Base-by-base conservation (phyloP, 352 stramenopile genomes). In the Phytophthora gonapodyides region DNA sequence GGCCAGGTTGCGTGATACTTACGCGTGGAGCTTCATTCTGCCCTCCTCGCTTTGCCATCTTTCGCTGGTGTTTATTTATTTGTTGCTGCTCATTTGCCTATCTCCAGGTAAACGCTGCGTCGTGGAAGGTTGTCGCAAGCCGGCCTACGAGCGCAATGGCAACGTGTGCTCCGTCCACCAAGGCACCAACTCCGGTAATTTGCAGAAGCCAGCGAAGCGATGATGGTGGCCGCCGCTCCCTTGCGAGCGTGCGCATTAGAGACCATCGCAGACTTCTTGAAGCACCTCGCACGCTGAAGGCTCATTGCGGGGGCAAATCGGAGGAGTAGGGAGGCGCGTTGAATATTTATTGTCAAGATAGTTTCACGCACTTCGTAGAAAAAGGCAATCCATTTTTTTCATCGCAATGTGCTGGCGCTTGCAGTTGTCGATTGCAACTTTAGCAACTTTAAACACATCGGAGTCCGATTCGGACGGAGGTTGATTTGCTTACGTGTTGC, bases 61-160 rank as follows among this genome's bases (percentile, higher is more conserved):
- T 67, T 66, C 35, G 31, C 31, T 57, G 49, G 33, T 50, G 42
- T 38, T 41, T 64, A n/a, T 57, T 33, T 64, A 48, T 50, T 24
- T 69, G 49, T 47, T 57, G 16, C 17, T 37, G 43, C 33, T 59
- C 41, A 27, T 19, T 44, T 63, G 24, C 48, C 52, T 10, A 44
- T 9, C 21, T 51, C 30, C 57, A 80, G 84, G 84, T 47, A 91
- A 89, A 56, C 75, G 84, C n/a, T 89, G 78, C 45, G 72, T 88
- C 27, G 69, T 88, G n/a, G 73, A 84, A 44, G 78, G 78, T 24
- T 93, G 82, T 55, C 77, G 78, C 34, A 82, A 86, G 38, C 84
- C 85, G 64, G 84, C 84, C 8, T 93, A 91, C 58, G 84, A 93
- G 60, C 80, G 84, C 35, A 93, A 86, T 24, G 77, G 83, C 33